Base-by-base conservation (phyloP, 2,329 filamentous ascomycete species). In the Dactylonectria estremocensis region DNA sequence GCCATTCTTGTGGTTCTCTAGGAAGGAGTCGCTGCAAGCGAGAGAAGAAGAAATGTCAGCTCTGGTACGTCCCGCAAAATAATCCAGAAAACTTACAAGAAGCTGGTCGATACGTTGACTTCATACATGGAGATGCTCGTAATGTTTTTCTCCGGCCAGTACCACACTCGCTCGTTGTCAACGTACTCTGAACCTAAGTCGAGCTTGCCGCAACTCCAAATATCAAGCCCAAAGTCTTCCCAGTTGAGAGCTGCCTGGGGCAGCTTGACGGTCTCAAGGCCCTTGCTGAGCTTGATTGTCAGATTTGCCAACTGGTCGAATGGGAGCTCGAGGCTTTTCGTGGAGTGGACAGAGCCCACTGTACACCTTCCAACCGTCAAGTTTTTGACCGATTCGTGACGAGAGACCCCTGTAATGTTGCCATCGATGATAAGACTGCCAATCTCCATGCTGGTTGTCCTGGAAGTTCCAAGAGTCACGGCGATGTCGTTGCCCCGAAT, bases 111-210 rank as follows among this genome's bases (percentile, higher is more conserved):
- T 8, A 71, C 18, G 13, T 59, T 59, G 45, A 54, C 58, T 8
- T 55, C 48, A 0, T 13, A 8, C 7, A 71, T 68, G 3, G n/a
- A 52, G 54, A 70, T 70, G 7, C 18, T 45, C 11, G 48, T 31
- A 10, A 71, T 62, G 20, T 70, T 60, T 11, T 54, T 53, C 20
- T 63, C 52, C 0, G 69, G 69, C 69, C 69, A 71, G 46, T 70
- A 70, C 68, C 69, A 71, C 8, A 69, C 55, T 20, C 28, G 49
- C 7, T 71, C 65, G 18, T 35, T 56, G 9, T 59, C 56, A 3
- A 55, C 37, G 31, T 68, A 71, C 61, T 71, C 55, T n/a, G 69
- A 71, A 6, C 40, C 60, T n/a, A 71, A 24, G 5, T 56, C 62
- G 3, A 71, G 40, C n/a, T 48, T 59, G 14, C 14, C 20, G 18